phyloP scores from a whole-genome alignment of 352 stramenopile genomes.

The Phytophthora pseudosyringae region DNA sequence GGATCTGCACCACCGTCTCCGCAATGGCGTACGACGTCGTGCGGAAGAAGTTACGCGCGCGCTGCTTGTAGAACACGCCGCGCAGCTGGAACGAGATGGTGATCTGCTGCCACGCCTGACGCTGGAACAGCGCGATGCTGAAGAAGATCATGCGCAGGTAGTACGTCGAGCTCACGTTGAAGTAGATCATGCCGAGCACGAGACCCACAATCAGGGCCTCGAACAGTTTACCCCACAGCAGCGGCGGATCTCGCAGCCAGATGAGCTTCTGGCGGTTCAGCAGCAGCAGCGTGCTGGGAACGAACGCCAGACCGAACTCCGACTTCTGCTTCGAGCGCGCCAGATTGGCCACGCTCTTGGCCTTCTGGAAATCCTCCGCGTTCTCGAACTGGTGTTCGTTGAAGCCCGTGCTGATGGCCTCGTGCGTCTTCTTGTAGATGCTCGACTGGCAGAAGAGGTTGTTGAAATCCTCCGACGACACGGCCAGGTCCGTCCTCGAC shows the following conservation, averaged over 20 bases:
- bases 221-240: conserved; percentile 70
- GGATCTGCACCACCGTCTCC: conserved; percentile 59
- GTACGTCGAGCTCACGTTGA: conserved; percentile 55
- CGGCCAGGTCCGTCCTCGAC: conserved; percentile 28
- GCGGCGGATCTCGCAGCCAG: conserved; percentile 60
- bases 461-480: conserved; percentile 56
- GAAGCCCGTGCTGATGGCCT: conserved; percentile 51
- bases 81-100: conserved; percentile 74
- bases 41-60: conserved; percentile 89
- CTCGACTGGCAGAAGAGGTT: conserved; percentile 61
- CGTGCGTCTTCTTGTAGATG: conserved; percentile 62
- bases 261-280: conserved; percentile 68
- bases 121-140: conserved; percentile 69
- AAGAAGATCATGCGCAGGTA: conserved; percentile 82
- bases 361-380: too few species aligned
- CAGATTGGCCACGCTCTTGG: too few species aligned
- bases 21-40: conserved; percentile 79
- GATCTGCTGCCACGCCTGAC: conserved; percentile 77
- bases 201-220: conserved; percentile 79
- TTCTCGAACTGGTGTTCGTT: conserved; percentile 18
- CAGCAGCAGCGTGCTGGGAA: conserved; percentile 50
- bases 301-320: conserved; percentile 61
- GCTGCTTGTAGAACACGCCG: conserved; percentile 92
- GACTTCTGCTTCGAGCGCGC: too few species aligned
- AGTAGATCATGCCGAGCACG: conserved; percentile 80